Conservation (phyloP, 1,139 yeast genomes). For the Geotrichum australiense region DNA sequence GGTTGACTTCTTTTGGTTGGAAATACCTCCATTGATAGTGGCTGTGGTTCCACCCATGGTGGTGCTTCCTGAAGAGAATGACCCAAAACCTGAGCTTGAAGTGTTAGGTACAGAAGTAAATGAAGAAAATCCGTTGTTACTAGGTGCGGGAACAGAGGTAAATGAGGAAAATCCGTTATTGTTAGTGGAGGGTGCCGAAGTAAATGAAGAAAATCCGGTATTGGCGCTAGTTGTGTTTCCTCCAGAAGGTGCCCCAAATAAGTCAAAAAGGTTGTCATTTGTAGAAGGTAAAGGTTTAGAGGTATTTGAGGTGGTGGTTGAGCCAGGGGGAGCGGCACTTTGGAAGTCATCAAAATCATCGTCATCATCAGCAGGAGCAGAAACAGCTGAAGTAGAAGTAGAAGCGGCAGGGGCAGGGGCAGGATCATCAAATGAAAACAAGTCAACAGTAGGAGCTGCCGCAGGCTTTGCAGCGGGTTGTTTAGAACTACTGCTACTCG, state of each 20-base stretch:
- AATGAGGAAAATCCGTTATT: slow-evolving; percentile 20
- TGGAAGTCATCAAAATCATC: slow-evolving; percentile 96
- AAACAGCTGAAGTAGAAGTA: slow-evolving; percentile 15
- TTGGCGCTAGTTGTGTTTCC: slow-evolving; percentile 17
- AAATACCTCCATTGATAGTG: slow-evolving; percentile 33
- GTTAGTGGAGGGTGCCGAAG: slow-evolving; percentile 6
- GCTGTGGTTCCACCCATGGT: slow-evolving; percentile 30
- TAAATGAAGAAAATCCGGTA: slow-evolving; percentile 20
- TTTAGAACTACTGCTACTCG: slow-evolving; percentile 12
- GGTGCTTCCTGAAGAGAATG: slow-evolving; percentile 21
- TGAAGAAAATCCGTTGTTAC: slow-evolving; percentile 17
- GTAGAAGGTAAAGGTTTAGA: slow-evolving; percentile 22
- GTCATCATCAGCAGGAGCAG: slow-evolving; percentile 44
- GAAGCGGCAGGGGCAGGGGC: slow-evolving; percentile 22
- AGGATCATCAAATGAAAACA: slow-evolving; percentile 45
- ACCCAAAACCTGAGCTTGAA: slow-evolving; percentile 21
- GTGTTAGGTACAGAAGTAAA: slow-evolving; percentile 24
- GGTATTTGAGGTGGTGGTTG: slow-evolving; percentile 28
- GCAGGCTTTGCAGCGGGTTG: slow-evolving; percentile 23
- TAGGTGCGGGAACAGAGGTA: slow-evolving; percentile 22
- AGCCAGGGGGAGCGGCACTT: slow-evolving; percentile 45
- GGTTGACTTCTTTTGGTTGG: slow-evolving; percentile 31
- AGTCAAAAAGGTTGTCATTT: slow-evolving; percentile 22
- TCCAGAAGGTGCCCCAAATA: slow-evolving; percentile 21
- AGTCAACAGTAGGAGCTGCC: slow-evolving; percentile 38